phyloP scores from a whole-genome alignment of 116 monocot genomes.

The Cymodocea nodosa region DNA sequence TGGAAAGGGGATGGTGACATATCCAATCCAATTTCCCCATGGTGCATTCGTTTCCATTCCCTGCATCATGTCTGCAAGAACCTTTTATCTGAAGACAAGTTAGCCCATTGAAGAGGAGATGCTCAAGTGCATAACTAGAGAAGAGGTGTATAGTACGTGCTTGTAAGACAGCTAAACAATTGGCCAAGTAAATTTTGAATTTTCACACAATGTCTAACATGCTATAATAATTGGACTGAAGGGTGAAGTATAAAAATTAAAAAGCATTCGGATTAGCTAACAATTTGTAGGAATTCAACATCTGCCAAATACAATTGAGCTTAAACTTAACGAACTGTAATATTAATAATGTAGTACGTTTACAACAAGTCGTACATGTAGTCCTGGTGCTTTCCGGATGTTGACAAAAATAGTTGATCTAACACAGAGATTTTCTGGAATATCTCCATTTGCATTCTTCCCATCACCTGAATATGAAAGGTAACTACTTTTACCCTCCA shows the following conservation, averaged over 20 bases:
- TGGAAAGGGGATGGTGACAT: conserved; percentile 27
- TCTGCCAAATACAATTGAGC: no score
- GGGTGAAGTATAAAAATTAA: no score
- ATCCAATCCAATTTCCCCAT: conserved; percentile 53
- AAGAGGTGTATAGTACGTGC: no score
- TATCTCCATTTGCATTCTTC: conserved; percentile 10
- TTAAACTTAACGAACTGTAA: no score
- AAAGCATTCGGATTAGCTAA: neutral
- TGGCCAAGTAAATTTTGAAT: no score
- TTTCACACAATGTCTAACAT: no score
- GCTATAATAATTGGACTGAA: no score
- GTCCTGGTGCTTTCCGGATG: conserved; percentile 35
- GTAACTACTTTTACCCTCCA: no score
- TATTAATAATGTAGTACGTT: no score
- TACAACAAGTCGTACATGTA: no score
- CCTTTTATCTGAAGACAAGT: conserved; percentile 15
- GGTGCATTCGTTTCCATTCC: conserved; percentile 1
- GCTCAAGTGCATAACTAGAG: neutral
- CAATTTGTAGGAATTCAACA: neutral
- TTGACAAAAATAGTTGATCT: conserved; percentile 62
- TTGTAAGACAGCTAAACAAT: no score
- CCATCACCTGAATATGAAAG: conserved; percentile 8
- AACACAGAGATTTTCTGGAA: conserved; percentile 23
- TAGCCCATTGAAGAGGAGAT: neutral
- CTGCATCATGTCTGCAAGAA: conserved; percentile 38